Percentiles rank a stretch among this genome's conserved stretches.
phyloP scores from a whole-genome alignment of 352 stramenopile species.

The Phytophthora sp. region DNA sequence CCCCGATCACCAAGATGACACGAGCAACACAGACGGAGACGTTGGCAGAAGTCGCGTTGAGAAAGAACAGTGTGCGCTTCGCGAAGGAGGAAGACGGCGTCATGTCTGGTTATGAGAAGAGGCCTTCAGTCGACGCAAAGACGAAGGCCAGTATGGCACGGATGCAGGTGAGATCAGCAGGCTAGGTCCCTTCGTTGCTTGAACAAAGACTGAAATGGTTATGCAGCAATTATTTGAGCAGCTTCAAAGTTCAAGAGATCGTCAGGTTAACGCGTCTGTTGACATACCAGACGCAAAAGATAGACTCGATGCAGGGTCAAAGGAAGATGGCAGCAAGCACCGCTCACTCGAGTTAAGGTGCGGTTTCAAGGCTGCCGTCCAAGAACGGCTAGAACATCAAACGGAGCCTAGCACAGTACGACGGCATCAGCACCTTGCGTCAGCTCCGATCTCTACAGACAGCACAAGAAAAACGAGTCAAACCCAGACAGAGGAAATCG shows the following conservation, averaged over 20 bases:
- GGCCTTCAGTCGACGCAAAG: neutral
- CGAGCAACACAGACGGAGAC: conserved; percentile 40
- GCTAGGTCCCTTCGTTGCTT: no score
- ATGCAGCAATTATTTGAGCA: conserved; percentile 44
- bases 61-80: conserved; percentile 25
- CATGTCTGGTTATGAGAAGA: conserved; percentile 2
- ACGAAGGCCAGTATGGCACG: conserved; percentile 5
- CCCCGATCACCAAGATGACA: conserved; percentile 21
- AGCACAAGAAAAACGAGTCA: conserved; percentile 14
- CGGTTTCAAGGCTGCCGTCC: conserved; percentile 28
- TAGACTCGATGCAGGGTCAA: neutral
- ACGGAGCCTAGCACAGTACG: neutral
- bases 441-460: conserved; percentile 2
- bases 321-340: neutral
- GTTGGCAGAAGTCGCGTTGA: neutral
- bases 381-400: conserved; percentile 22
- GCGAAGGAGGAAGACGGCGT: neutral
- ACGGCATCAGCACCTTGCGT: neutral
- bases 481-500: conserved; percentile 14
- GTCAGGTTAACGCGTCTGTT: neutral
- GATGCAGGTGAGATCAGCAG: conserved; percentile 31
- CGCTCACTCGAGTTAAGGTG: neutral
- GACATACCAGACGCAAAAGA: neutral
- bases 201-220: no score
- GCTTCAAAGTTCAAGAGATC: conserved; percentile 19